These are phyloP conservation scores for Backusella australiensis DNA, from an alignment of 192 early-diverging fungal species.

Conservation along the genomic window DNA sequence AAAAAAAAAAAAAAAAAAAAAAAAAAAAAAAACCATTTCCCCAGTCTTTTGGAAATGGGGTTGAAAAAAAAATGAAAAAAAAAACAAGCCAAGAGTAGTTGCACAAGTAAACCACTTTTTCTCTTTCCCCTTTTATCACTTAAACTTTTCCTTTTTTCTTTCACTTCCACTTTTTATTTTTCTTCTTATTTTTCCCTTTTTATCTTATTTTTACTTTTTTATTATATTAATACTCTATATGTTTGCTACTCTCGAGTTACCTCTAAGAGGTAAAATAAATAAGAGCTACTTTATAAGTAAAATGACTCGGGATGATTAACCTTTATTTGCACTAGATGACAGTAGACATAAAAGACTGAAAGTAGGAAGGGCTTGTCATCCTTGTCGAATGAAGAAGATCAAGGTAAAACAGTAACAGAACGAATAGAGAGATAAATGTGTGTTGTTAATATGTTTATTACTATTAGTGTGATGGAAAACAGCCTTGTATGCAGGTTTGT, in stretches of 20 bases:
- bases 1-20: neutral
- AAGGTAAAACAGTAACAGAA: conserved; percentile 22
- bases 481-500: conserved; percentile 39
- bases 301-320: neutral
- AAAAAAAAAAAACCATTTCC: neutral
- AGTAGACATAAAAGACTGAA: conserved; percentile 33
- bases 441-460: neutral
- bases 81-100: neutral
- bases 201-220: neutral
- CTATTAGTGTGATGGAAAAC: conserved; percentile 38
- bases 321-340: conserved; percentile 17
- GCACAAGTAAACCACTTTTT: conserved; percentile 8
- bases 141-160: neutral
- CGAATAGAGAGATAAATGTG: neutral
- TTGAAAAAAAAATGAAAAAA: conserved; percentile 6
- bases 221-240: conserved; percentile 10
- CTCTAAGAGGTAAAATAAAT: conserved; percentile 28
- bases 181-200: conserved; percentile 3
- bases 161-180: neutral
- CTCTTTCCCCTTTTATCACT: neutral
- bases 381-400: conserved; percentile 39
- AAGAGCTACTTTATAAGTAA: neutral
- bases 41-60: neutral
- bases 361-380: conserved; percentile 35
- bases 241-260: conserved; percentile 39